Percentiles rank a stretch among this genome's conserved stretches.
phyloP scores from a whole-genome alignment of 495 filamentous ascomycete species.

The Pyrenula massariospora region DNA sequence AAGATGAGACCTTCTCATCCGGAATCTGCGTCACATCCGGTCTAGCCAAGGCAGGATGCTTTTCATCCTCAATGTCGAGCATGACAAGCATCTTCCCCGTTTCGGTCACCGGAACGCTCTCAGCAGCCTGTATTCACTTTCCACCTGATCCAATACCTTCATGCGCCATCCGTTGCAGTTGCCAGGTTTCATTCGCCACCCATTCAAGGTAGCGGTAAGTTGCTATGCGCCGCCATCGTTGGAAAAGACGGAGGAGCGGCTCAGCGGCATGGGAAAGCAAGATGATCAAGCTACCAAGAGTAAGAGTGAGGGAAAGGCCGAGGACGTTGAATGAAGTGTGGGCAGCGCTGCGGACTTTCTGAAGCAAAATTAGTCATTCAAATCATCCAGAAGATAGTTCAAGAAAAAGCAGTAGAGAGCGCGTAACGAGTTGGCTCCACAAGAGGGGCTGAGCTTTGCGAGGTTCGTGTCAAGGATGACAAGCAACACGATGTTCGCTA shows the following conservation, averaged over 20 bases:
- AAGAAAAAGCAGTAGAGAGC: background rate
- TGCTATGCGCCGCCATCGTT: conserved; percentile 2
- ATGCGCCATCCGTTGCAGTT: conserved; percentile 15
- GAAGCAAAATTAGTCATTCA: background rate
- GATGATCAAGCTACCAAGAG: conserved; percentile 13
- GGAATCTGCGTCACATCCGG: background rate
- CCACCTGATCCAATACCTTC: conserved; percentile 11
- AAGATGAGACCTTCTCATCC: background rate
- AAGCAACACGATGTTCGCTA: too few species aligned
- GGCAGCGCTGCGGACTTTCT: background rate
- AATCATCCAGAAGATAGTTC: background rate
- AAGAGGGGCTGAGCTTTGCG: background rate
- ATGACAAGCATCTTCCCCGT: background rate
- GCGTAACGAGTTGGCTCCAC: background rate
- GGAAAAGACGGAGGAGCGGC: conserved; percentile 5
- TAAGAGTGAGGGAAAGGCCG: conserved; percentile 12
- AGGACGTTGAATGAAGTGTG: background rate
- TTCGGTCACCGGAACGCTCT: background rate
- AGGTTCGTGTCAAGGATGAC: background rate
- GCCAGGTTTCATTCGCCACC: conserved; percentile 11
- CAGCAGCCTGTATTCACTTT: background rate
- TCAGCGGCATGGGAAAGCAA: conserved; percentile 4
- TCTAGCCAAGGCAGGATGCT: background rate
- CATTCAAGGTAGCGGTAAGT: conserved; percentile 13
- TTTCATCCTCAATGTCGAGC: background rate